Base-by-base conservation (phyloP, 2,329 filamentous ascomycete genomes). In the Fusarium algeriense region DNA sequence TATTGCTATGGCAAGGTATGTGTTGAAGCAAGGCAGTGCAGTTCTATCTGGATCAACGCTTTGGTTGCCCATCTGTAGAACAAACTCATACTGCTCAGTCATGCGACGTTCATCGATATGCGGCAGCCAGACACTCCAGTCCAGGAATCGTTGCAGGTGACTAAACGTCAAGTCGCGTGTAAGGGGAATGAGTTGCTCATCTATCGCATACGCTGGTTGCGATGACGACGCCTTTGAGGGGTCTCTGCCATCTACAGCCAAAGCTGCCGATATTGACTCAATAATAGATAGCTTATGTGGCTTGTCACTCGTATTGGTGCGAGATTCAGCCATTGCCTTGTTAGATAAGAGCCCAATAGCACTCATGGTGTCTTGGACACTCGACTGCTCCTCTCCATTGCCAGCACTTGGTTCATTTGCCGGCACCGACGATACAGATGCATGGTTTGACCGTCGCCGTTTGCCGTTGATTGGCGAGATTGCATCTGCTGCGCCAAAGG, bases 341-440 rank as follows among this genome's bases (percentile, higher is more conserved):
- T 70, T 70, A 1, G 66, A 70, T 3, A 70, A 19, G 0, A 69
- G 52, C 3, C 66, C 66, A 17, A 70, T 70, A 6, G 67, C 67
- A n/a, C 66, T 70, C 55, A 70, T 66, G 2, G 67, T 70, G 2
- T 70, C 67, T 28, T 70, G 60, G 1, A 70, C 66, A 0, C 66
- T 70, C 6, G 67, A 70, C 17, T 70, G 66, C 5, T 70, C 67
- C 0, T 70, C 66, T 0, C 55, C 28, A 20, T 38, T 35, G 0
- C 3, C 49, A 0, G n/a, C 3, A 1, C 4, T 13, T 1, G 19
- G 7, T 1, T 50, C 50, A 15, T 20, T 34, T 2, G 6, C 23
- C 0, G 15, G 38, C 0, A 8, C 6, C 0, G 37, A 58, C 0
- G 44, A 23, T 1, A 49, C 14, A 19, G 52, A 53, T 0, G 10